These are phyloP conservation scores for Boletus subcaerulescens DNA, from an alignment of 768 basidiomycete species.

Conservation along the genomic window DNA sequence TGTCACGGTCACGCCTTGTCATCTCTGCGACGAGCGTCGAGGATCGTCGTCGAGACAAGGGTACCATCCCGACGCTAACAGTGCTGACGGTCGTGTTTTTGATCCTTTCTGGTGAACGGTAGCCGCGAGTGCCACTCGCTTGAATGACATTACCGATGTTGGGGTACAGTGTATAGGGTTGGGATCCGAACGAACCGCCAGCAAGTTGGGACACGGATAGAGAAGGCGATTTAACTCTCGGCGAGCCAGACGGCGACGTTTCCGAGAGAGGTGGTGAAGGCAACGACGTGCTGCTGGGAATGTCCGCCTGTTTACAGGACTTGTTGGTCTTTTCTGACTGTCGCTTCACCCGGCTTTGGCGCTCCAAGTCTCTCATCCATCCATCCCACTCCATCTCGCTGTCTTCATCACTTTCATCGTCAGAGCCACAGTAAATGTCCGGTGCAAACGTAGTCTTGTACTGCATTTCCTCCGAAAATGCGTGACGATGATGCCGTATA, in stretches of 20 bases:
- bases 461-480: slow-evolving; percentile 22
- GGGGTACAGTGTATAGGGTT: slow-evolving; percentile 10
- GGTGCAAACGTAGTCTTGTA: slow-evolving; percentile 14
- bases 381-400: slow-evolving; percentile 66
- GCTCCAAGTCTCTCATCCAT: slow-evolving; percentile 58
- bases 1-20: slow-evolving; percentile 4
- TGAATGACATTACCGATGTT: slow-evolving; percentile 24
- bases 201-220: slow-evolving; percentile 6
- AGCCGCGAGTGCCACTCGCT: background rate
- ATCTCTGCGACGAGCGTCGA: slow-evolving; percentile 20
- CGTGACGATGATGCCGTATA: slow-evolving; percentile 22
- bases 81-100: slow-evolving; percentile 21
- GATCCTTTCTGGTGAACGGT: slow-evolving; percentile 2
- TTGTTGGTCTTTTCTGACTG: background rate
- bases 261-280: slow-evolving; percentile 31
- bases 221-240: slow-evolving; percentile 16
- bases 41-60: slow-evolving; percentile 22
- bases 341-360: slow-evolving; percentile 30
- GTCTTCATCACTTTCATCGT: slow-evolving; percentile 40
- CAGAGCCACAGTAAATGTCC: slow-evolving; percentile 18
- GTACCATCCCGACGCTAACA: slow-evolving; percentile 21
- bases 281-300: slow-evolving; percentile 1
- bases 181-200: background rate
- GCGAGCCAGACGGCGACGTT: slow-evolving; percentile 21
- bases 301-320: slow-evolving; percentile 1